These are phyloP conservation scores for Orychophragmus violaceus DNA, from an alignment of 345 rosid genomes.

Conservation along the genomic window DNA sequence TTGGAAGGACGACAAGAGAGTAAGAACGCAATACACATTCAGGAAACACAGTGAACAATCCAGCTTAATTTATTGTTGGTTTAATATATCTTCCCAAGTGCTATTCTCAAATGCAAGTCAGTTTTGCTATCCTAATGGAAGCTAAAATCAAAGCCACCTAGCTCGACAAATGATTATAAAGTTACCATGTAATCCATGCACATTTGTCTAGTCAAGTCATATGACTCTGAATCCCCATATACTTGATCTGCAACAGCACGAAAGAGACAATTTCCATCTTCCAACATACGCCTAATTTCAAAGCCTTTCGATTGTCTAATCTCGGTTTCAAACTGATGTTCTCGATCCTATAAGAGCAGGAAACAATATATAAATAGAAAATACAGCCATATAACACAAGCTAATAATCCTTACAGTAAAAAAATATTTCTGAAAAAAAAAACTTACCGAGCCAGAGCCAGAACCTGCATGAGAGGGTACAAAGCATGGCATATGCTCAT, in stretches of 20 bases:
- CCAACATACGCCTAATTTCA: conserved; percentile 88
- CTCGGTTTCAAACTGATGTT: conserved; percentile 85
- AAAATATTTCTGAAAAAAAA: not conserved
- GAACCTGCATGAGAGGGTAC: conserved; percentile 66
- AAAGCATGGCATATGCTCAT: conserved; percentile 85
- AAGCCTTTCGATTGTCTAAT: conserved; percentile 66
- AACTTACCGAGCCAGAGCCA: conserved; percentile 64
- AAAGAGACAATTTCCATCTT: conserved; percentile 98
- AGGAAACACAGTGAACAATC: not conserved
- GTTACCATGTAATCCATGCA: conserved; percentile 97
- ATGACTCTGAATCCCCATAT: conserved; percentile 81
- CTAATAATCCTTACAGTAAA: not conserved
- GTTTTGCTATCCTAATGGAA: not conserved
- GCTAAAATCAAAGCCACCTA: not conserved
- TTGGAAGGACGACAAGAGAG: not conserved
- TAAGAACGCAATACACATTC: not conserved
- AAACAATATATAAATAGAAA: not conserved
- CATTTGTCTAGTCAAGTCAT: conserved; percentile 78
- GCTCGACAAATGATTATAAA: not conserved
- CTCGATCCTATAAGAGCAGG: conserved; percentile 79
- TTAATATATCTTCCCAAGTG: not conserved
- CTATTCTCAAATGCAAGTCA: not conserved
- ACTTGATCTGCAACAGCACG: conserved; percentile 99
- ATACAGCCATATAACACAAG: not conserved
- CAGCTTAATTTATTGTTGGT: not conserved